Evolutionary conservation across 2,329 filamentous ascomycete genomes (phyloP).

Genomic region (Rhexocercosporidium sp.): DNA sequence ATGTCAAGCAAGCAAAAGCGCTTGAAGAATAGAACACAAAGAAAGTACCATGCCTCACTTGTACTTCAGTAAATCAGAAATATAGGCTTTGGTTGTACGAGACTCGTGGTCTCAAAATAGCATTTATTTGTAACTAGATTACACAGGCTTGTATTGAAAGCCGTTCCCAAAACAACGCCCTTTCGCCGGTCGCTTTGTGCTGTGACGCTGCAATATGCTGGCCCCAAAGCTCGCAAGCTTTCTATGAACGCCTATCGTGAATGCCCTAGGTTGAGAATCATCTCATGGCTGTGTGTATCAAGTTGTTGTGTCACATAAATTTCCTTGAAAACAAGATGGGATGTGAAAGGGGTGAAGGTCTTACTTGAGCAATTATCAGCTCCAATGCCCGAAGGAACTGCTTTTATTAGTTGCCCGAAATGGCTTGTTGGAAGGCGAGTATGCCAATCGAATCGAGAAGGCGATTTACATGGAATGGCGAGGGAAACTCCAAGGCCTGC

Average conservation of each 20-base stretch:
- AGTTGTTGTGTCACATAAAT: conserved; percentile 20
- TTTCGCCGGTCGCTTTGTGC: conserved; percentile 22
- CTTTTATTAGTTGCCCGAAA: conserved; percentile 16
- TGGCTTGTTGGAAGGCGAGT: background rate
- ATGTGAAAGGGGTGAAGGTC: conserved; percentile 2
- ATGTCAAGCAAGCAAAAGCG: background rate
- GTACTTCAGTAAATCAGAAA: background rate
- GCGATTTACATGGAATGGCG: background rate
- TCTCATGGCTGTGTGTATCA: conserved; percentile 14
- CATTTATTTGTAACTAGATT: conserved; percentile 37
- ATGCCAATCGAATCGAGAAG: background rate
- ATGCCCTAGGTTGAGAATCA: background rate
- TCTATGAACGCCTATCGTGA: conserved; percentile 32
- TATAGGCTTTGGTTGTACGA: conserved; percentile 10
- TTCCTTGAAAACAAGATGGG: background rate
- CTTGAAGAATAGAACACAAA: background rate
- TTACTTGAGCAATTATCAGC: conserved; percentile 16
- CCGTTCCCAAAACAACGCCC: conserved; percentile 27
- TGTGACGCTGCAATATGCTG: conserved; percentile 17
- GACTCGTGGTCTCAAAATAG: conserved; percentile 38
- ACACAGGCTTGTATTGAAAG: conserved; percentile 33
- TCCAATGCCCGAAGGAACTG: background rate
- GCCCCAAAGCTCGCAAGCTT: background rate
- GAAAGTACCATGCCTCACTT: background rate
- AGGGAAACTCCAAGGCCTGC: conserved; percentile 27